Evolutionary conservation across 306 rosid genomes (phyloP), one percentile per base, ranked within the genome.

Genomic region (Cicer cuneatum): DNA sequence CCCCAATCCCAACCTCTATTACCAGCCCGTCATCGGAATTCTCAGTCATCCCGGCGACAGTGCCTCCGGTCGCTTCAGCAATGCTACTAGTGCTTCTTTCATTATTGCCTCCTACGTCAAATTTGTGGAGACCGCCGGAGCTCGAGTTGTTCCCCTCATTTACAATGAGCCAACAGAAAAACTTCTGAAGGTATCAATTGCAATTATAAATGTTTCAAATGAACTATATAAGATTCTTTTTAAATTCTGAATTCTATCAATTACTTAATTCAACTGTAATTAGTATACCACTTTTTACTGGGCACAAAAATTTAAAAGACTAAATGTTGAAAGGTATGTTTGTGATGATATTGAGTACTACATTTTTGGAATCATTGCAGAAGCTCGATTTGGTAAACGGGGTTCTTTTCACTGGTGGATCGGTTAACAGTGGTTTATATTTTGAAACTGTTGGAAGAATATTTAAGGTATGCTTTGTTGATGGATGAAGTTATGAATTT

Each of bases 51-150:
- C 98, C 39, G 97, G 98, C 9, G 97, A 93, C 49, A 88, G 98
- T 1, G 89, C 90, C 45, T 85, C 97, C 9, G 97, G 93, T 1
- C 81, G 93, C 13, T 83, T 89, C 69, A 85, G 75, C 60, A 93
- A 89, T 76, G 93, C 85, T 56, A 71, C 96, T 11, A 66, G 51
- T 8, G 87, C 82, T 19, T 90, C 96, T 13, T 82, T 84, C 65
- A 90, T 93, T 58, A 89, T 91, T 8, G 95, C 98, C 8, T 90
- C 98, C 4, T 93, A 93, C 56, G 98, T 93, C n/a, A 93, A 90
- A 68, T 90, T 93, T 56, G 91, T 77, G 18, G 97, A 93, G 60
- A 84, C 95, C 7, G 95, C 93, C 9, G 96, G 98, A 9, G 98
- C 98, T 53, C 78, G 98, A 16, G 98, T 93, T 24, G 78, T 93